Evolutionary conservation across 2,329 filamentous ascomycete species (phyloP).

Genomic region (Sporothrix luriei): DNA sequence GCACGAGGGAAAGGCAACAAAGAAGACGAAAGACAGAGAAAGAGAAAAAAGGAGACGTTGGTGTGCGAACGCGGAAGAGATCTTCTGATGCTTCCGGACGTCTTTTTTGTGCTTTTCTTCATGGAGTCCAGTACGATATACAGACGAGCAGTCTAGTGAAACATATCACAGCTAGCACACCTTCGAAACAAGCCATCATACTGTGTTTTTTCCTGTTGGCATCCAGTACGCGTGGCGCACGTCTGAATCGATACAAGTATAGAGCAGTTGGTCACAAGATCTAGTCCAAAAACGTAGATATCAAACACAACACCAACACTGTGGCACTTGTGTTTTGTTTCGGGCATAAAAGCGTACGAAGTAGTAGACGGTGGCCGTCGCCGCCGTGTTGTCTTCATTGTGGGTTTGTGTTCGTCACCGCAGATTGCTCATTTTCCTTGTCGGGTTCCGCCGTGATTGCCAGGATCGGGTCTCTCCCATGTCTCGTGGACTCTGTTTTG

Average conservation of each 20-base stretch:
- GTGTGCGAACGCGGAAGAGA: background rate
- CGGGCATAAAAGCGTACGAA: background rate
- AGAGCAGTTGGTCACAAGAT: background rate
- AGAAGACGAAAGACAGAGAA: background rate
- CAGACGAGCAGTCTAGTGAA: background rate
- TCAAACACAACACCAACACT: background rate
- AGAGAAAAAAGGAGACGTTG: background rate
- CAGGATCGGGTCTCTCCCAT: slow-evolving; percentile 6
- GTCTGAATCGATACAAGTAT: background rate
- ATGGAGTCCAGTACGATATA: no score
- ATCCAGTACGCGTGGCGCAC: background rate
- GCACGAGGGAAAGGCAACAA: background rate
- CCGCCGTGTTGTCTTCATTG: background rate
- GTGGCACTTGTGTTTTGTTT: slow-evolving; percentile 6
- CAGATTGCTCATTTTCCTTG: slow-evolving; percentile 1
- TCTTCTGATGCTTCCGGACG: background rate
- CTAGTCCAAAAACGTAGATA: background rate
- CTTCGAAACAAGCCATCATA: background rate
- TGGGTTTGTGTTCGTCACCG: slow-evolving; percentile 17
- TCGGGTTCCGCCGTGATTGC: slow-evolving; percentile 27
- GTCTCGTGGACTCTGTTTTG: background rate
- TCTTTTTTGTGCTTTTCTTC: background rate
- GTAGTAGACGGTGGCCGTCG: background rate
- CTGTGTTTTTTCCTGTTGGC: background rate
- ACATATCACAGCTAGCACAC: background rate